phyloP scores from a whole-genome alignment of 257 asterid genomes.

The Mitragyna speciosa region DNA sequence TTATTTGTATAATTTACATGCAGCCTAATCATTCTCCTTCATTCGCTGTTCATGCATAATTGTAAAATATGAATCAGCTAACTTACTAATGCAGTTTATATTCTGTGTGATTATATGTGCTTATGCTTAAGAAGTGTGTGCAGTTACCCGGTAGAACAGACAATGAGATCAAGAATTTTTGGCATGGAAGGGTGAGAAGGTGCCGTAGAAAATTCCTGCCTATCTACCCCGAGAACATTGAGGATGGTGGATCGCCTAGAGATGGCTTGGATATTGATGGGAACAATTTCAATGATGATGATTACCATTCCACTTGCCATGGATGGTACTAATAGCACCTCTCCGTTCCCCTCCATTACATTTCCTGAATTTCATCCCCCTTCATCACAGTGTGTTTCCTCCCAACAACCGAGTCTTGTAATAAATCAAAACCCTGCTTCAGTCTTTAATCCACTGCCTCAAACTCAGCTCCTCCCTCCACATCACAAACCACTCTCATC shows the following conservation, averaged over 20 bases:
- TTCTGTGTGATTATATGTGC: background rate
- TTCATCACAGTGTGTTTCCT: background rate
- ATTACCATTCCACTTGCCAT: conserved; percentile 2
- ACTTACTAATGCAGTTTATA: background rate
- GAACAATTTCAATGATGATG: background rate
- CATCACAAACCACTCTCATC: conserved; percentile 15
- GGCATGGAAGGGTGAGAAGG: conserved; percentile 62
- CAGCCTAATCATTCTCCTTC: too few relatives aligned
- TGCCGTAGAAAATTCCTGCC: conserved; percentile 41
- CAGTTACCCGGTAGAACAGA: conserved; percentile 67
- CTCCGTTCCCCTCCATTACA: conserved; percentile 3
- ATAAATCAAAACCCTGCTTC: background rate
- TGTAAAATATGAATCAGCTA: background rate
- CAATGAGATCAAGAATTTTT: conserved; percentile 61
- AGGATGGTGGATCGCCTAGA: conserved; percentile 13
- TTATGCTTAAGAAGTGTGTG: conserved; percentile 15
- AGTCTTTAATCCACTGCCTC: conserved; percentile 20
- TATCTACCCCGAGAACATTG: conserved; percentile 28
- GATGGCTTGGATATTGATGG: background rate
- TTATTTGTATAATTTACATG: background rate
- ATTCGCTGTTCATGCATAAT: background rate
- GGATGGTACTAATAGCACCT: background rate
- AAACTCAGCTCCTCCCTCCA: conserved; percentile 10
- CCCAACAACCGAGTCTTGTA: background rate
- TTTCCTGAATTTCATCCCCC: conserved; percentile 14